A percentile compares a stretch with the other conserved stretches of the same genome.
Conservation (phyloP, 2,329 filamentous ascomycete species). For the Mollisia scopiformis region DNA sequence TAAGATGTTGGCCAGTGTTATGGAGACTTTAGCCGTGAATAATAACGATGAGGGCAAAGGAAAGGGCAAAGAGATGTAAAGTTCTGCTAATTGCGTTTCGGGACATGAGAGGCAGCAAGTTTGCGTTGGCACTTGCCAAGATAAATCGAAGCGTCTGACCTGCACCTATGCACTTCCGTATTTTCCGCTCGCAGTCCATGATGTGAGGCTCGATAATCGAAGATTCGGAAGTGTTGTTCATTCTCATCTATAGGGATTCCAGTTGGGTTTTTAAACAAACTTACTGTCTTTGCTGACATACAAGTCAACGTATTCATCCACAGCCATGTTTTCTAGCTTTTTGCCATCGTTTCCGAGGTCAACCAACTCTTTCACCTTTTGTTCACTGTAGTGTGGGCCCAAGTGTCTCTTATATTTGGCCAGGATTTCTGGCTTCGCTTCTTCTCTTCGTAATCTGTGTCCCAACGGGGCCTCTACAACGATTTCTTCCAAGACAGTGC, state of each 20-base stretch:
- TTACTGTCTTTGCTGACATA: constrained; percentile 68
- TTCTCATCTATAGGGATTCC: neutral
- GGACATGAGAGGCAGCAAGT: too few species aligned
- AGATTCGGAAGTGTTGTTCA: too few species aligned
- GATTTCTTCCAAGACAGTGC: constrained; percentile 87
- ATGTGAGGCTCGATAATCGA: too few species aligned
- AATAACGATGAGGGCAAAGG: neutral
- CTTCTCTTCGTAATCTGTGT: constrained; percentile 86
- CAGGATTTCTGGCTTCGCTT: constrained; percentile 97
- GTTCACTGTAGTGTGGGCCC: constrained; percentile 76
- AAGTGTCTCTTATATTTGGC: constrained; percentile 95
- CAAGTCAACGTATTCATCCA: constrained; percentile 93
- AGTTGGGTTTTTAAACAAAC: constrained; percentile 45
- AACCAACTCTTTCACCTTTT: constrained; percentile 80
- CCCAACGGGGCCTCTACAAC: constrained; percentile 93
- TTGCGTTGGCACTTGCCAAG: neutral
- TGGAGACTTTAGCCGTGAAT: neutral
- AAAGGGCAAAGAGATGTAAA: neutral
- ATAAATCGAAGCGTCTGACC: neutral
- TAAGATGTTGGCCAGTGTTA: neutral
- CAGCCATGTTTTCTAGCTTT: constrained; percentile 76
- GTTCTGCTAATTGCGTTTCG: too few species aligned
- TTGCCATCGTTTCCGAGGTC: constrained; percentile 75
- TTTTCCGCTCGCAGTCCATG: too few species aligned
- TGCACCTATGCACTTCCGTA: neutral